Conservation (phyloP, 139 green algal genomes). For the Axilococcus clingmanii region DNA sequence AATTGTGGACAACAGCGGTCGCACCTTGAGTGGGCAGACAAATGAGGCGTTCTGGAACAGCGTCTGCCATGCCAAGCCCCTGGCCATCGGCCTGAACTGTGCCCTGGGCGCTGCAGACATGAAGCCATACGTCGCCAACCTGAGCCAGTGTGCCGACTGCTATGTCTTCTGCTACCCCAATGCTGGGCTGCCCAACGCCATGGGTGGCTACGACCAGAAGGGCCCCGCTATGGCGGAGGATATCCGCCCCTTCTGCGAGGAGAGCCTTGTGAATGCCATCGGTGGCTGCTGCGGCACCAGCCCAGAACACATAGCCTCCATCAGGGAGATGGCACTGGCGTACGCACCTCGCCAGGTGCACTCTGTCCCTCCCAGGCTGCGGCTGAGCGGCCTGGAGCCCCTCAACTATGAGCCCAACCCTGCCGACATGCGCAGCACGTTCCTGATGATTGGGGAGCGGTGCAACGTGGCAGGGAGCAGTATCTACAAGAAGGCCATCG, state of each 20-base stretch:
- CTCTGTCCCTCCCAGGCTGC: conserved; percentile 62
- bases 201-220: conserved; percentile 98
- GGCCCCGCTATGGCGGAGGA: conserved; percentile 88
- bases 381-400: conserved; percentile 87
- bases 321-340: conserved; percentile 43
- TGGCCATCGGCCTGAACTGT: conserved; percentile 95
- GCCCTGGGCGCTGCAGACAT: conserved; percentile 93
- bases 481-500: conserved; percentile 96
- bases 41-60: conserved; percentile 99
- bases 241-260: conserved; percentile 82
- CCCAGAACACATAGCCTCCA: conserved; percentile 83
- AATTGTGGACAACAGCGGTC: conserved; percentile 90
- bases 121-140: conserved; percentile 88
- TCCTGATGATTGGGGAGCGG: conserved; percentile 93
- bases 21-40: conserved; percentile 93
- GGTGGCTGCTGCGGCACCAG: conserved; percentile 91
- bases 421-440: conserved; percentile 70
- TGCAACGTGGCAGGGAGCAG: conserved; percentile 95
- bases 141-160: conserved; percentile 79
- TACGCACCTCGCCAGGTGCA: conserved; percentile 58
- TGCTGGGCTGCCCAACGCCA: conserved; percentile 94
- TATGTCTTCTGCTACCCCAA: conserved; percentile 98
- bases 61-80: conserved; percentile 78
- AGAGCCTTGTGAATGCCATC: conserved; percentile 83
- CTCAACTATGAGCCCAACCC: conserved; percentile 81